These are phyloP conservation scores for Actinomortierella ambigua DNA, from an alignment of 371 early-diverging fungal genomes.

Conservation along the genomic window DNA sequence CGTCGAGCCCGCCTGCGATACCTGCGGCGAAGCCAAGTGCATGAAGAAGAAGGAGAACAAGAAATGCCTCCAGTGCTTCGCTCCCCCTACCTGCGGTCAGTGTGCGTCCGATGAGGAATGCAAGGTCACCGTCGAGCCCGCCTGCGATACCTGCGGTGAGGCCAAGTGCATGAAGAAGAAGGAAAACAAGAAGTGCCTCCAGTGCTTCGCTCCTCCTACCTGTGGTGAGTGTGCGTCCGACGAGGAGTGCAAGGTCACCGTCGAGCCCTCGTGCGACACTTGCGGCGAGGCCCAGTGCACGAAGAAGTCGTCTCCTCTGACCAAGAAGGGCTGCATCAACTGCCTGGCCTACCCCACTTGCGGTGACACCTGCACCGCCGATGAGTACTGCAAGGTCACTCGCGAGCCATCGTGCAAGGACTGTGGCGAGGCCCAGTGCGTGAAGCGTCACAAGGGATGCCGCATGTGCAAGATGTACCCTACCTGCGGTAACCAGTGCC, in stretches of 20 bases:
- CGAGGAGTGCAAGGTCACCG: constrained; percentile 9
- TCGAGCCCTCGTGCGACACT: constrained; percentile 14
- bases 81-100: constrained; percentile 16
- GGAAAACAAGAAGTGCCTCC: constrained; percentile 3
- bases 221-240: constrained; percentile 14
- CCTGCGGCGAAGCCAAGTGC: constrained; percentile 17
- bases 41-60: background rate
- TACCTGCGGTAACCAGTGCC: constrained; percentile 15
- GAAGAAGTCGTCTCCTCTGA: background rate
- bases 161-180: constrained; percentile 10
- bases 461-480: constrained; percentile 28
- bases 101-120: constrained; percentile 12
- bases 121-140: constrained; percentile 8
- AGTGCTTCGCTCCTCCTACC: constrained; percentile 19
- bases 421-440: constrained; percentile 21
- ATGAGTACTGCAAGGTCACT: constrained; percentile 11
- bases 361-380: constrained; percentile 10
- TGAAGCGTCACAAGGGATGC: background rate
- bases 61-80: constrained; percentile 16
- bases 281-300: constrained; percentile 8
- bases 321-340: constrained; percentile 7
- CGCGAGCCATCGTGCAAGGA: constrained; percentile 11
- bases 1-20: constrained; percentile 12
- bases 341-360: constrained; percentile 20
- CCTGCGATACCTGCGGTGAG: constrained; percentile 15